Base-by-base conservation (phyloP, 2,329 filamentous ascomycete species). In the Colletotrichum truncatum region DNA sequence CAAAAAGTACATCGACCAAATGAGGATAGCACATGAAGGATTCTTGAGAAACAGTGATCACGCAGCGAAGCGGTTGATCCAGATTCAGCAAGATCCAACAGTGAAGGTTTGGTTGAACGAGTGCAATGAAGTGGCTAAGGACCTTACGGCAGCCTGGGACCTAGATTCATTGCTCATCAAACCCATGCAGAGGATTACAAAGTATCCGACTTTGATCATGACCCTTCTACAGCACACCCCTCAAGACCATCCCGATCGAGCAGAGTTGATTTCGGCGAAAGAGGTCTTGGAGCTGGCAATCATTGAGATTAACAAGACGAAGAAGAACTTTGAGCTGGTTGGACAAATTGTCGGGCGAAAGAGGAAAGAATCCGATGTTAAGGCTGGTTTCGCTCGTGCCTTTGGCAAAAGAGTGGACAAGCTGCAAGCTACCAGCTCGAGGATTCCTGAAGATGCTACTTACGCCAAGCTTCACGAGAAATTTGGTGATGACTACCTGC, bases 101-200 rank as follows among this genome's bases (percentile, higher is more conserved):
- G 91, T 84, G 75, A 90, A 80, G 84, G 91, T 97, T 53, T 99
- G 96, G 96, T 84, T 98, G 51, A 91, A 91, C 64, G 95, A 98
- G 77, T 99, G 96, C 78, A 94, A 96, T 73, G 90, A 93, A 71
- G 94, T 95, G 73, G 94, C 95, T 11, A 92, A 93, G 71, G 96
- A 98, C 75, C 85, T 99, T 68, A 99, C 96, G 0, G 89, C 90
- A 25, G 95, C 96, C 1, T 99, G 96, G 96, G 93, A 97, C 76
- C 79, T 99, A 66, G 94, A 98, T 76, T 97, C 96, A 0, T 84
- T 99, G n/a, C 86, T 99, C 18, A 95, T 99, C 74, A 99, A 99
- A 78, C 96, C 96, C 2, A 94, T 97, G 76, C 96, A 99, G 78
- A 89, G 96, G 49, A 91, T 98, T 67, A 90, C 95, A 32, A 98